Evolutionary conservation across 2,329 filamentous ascomycete species (phyloP).

Genomic region (Alternaria postmessia): DNA sequence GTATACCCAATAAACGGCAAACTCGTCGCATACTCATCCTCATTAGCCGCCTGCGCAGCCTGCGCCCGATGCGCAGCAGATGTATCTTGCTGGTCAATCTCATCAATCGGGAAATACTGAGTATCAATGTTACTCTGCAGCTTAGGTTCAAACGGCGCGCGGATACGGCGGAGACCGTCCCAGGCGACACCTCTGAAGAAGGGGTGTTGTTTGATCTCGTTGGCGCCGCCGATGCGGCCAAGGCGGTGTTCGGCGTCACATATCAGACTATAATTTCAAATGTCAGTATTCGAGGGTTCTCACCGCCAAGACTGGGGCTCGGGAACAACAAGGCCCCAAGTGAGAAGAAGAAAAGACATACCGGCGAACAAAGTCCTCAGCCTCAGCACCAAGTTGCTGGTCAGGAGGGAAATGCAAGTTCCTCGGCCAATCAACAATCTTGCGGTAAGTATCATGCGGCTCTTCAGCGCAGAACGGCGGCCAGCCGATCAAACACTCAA

Average conservation of each 20-base stretch:
- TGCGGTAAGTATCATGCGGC: slow-evolving; percentile 95
- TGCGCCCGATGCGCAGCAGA: slow-evolving; percentile 86
- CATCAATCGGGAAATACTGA: slow-evolving; percentile 97
- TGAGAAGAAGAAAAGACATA: slow-evolving; percentile 60
- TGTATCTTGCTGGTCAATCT: slow-evolving; percentile 96
- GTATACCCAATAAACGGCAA: slow-evolving; percentile 96
- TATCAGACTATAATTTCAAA: slow-evolving; percentile 70
- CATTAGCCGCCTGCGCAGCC: slow-evolving; percentile 72
- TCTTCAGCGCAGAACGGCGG: slow-evolving; percentile 98
- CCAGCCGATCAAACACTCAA: slow-evolving; percentile 98
- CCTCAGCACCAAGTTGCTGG: slow-evolving; percentile 84
- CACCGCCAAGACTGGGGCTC: not conserved
- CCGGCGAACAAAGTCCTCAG: slow-evolving; percentile 92
- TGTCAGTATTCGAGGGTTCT: slow-evolving; percentile 21
- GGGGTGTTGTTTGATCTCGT: slow-evolving; percentile 90
- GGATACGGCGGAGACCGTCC: slow-evolving; percentile 88
- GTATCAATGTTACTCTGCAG: slow-evolving; percentile 94
- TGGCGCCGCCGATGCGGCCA: slow-evolving; percentile 80
- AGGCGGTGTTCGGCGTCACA: slow-evolving; percentile 94
- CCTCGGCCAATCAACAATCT: slow-evolving; percentile 98
- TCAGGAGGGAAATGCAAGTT: slow-evolving; percentile 97
- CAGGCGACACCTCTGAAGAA: slow-evolving; percentile 99
- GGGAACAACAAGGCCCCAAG: too few relatives aligned
- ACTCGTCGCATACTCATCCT: slow-evolving; percentile 88
- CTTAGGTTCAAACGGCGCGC: slow-evolving; percentile 94